A percentile compares a stretch with the other conserved stretches of the same genome.
phyloP scores from a whole-genome alignment of 2,329 filamentous ascomycete genomes.

The Trichoderma citrinoviride region DNA sequence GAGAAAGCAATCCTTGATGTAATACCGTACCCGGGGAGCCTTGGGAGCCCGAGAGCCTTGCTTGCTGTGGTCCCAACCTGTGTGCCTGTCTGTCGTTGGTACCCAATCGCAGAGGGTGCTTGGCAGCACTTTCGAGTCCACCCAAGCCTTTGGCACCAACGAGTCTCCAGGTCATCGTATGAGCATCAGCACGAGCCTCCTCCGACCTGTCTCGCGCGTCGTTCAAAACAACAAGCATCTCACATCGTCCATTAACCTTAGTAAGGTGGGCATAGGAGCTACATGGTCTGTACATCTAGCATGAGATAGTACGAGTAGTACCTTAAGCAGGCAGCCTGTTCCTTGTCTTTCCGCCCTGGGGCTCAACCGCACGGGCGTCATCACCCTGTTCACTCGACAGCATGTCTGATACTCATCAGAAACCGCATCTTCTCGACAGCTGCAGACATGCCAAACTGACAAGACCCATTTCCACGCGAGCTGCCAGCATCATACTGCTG shows the following conservation, averaged over 20 bases:
- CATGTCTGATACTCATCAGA: background rate
- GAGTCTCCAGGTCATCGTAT: background rate
- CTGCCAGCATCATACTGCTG: background rate
- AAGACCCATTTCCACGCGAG: background rate
- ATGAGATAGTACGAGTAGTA: background rate
- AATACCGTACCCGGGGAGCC: background rate
- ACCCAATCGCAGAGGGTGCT: slow-evolving; percentile 12
- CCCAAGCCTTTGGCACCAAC: background rate
- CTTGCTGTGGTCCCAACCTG: background rate
- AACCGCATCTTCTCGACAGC: background rate
- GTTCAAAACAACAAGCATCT: too few relatives aligned
- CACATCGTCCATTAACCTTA: too few relatives aligned
- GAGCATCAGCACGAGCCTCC: background rate
- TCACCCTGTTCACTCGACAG: background rate
- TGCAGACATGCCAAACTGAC: background rate
- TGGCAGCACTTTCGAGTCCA: background rate
- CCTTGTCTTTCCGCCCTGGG: background rate
- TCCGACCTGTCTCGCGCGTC: background rate
- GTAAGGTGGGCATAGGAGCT: too few relatives aligned
- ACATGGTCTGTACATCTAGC: too few relatives aligned
- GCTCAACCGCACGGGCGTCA: background rate
- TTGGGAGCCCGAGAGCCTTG: background rate
- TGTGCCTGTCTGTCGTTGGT: slow-evolving; percentile 10
- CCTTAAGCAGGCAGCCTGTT: background rate
- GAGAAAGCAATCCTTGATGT: background rate